Percentiles rank a stretch among this genome's conserved stretches.
phyloP scores from a whole-genome alignment of 2,329 filamentous ascomycete species.

The Helotiales sp. region DNA sequence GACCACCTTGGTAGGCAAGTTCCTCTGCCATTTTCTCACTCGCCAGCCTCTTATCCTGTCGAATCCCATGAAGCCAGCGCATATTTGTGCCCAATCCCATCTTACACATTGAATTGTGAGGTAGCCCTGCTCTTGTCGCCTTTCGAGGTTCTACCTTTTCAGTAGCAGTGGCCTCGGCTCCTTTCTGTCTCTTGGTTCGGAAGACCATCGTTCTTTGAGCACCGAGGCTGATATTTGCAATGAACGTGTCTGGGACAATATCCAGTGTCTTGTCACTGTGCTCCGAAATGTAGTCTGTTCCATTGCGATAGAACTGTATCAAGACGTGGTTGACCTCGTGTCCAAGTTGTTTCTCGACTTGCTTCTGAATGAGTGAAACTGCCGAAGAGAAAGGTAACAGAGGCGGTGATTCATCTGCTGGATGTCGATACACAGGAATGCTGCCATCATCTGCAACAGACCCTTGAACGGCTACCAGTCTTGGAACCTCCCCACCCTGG shows the following conservation, averaged over 20 bases:
- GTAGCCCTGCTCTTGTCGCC: slow-evolving; percentile 68
- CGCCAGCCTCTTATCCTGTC: slow-evolving; percentile 76
- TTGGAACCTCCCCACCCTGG: slow-evolving; percentile 86
- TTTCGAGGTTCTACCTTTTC: slow-evolving; percentile 34
- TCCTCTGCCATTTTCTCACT: slow-evolving; percentile 73
- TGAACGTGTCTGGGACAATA: slow-evolving; percentile 78
- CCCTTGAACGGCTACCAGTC: slow-evolving; percentile 89
- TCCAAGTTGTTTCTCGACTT: slow-evolving; percentile 73
- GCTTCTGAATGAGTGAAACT: slow-evolving; percentile 69
- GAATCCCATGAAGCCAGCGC: slow-evolving; percentile 91
- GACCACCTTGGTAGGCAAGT: slow-evolving; percentile 72
- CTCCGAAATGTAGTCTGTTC: slow-evolving; percentile 91
- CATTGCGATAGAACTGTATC: slow-evolving; percentile 90
- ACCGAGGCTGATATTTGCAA: slow-evolving; percentile 93
- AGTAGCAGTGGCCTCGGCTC: slow-evolving; percentile 36
- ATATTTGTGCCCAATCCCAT: slow-evolving; percentile 83
- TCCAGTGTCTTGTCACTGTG: slow-evolving; percentile 97
- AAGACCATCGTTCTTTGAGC: slow-evolving; percentile 90
- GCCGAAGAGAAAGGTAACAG: slow-evolving; percentile 76
- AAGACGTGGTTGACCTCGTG: slow-evolving; percentile 89
- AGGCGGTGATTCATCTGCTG: slow-evolving; percentile 83
- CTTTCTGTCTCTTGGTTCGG: slow-evolving; percentile 74
- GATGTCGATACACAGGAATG: slow-evolving; percentile 93
- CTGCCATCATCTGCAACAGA: slow-evolving; percentile 69
- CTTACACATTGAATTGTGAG: slow-evolving; percentile 87